A percentile compares a stretch with the other conserved stretches of the same genome.
phyloP scores from a whole-genome alignment of 345 rosid genomes.

The Limnanthes douglasii region DNA sequence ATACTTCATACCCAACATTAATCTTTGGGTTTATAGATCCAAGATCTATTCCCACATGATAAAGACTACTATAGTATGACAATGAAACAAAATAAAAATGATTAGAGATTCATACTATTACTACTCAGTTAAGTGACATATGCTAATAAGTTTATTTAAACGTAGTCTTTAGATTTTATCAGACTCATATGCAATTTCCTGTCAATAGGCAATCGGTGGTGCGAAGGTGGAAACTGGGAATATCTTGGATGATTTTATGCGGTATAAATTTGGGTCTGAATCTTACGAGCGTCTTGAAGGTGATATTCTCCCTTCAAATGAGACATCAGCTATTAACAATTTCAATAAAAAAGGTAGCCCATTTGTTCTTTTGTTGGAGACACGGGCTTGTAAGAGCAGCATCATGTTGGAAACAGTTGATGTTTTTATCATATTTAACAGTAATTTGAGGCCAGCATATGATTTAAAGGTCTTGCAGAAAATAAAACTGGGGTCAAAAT shows the following conservation, averaged over 20 bases:
- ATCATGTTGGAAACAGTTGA: conserved; percentile 62
- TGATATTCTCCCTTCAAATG: conserved; percentile 22
- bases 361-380: conserved; percentile 74
- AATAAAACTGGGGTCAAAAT: conserved; percentile 44
- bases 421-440: conserved; percentile 55
- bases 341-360: conserved; percentile 58
- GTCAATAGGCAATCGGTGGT: conserved; percentile 39
- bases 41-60: too few relatives aligned
- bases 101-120: too few relatives aligned
- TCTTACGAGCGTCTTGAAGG: conserved; percentile 71
- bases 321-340: conserved; percentile 35
- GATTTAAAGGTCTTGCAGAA: conserved; percentile 62
- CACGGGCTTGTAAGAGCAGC: conserved; percentile 59
- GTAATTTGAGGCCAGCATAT: conserved; percentile 62
- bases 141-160: too few relatives aligned
- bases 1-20: too few relatives aligned
- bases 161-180: too few relatives aligned
- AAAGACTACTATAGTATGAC: too few relatives aligned
- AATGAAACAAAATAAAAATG: too few relatives aligned
- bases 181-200: conserved; percentile 7
- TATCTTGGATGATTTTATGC: conserved; percentile 72
- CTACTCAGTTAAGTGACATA: too few relatives aligned
- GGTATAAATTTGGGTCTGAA: conserved; percentile 60
- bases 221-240: conserved; percentile 47
- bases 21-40: too few relatives aligned